Evolutionary conservation across 2,329 filamentous ascomycete genomes (phyloP).

Genomic region (Aspergillus sp.): DNA sequence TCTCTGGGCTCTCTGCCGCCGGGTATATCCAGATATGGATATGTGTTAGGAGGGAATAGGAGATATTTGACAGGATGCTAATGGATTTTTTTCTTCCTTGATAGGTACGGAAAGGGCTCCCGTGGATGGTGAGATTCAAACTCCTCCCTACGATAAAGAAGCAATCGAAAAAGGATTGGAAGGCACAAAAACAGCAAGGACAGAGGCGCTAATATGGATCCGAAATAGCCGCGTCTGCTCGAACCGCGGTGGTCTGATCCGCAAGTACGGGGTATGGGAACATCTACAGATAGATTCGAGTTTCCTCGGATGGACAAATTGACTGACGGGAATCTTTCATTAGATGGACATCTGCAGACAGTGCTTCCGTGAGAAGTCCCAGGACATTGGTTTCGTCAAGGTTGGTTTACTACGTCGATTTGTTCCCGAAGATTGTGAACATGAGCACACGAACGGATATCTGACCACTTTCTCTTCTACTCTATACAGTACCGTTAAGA

Average conservation of each 20-base stretch:
- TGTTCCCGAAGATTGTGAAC: background rate
- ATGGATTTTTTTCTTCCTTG: constrained; percentile 7
- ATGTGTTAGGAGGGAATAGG: constrained; percentile 1
- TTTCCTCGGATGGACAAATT: background rate
- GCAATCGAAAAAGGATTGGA: constrained; percentile 2
- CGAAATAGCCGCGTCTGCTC: constrained; percentile 66
- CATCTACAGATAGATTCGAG: background rate
- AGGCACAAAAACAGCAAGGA: constrained; percentile 8
- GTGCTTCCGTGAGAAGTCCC: constrained; percentile 62
- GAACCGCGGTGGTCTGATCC: constrained; percentile 97
- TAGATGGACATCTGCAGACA: constrained; percentile 53
- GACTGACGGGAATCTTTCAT: constrained; percentile 10
- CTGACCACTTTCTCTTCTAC: background rate
- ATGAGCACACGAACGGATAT: background rate
- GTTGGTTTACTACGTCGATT: constrained; percentile 30
- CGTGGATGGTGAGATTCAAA: constrained; percentile 69
- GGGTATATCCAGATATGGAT: background rate
- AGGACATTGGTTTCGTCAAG: constrained; percentile 63
- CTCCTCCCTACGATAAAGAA: constrained; percentile 7
- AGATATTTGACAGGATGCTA: constrained; percentile 5
- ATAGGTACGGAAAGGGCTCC: constrained; percentile 73
- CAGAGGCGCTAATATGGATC: constrained; percentile 18
- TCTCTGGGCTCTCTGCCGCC: no score
- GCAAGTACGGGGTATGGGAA: constrained; percentile 74
- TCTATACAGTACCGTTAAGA: constrained; percentile 27